A percentile compares a stretch with the other conserved stretches of the same genome.
These are phyloP conservation scores for Juglanconis juglandina DNA, from an alignment of 2,329 filamentous ascomycete species.

Conservation along the genomic window DNA sequence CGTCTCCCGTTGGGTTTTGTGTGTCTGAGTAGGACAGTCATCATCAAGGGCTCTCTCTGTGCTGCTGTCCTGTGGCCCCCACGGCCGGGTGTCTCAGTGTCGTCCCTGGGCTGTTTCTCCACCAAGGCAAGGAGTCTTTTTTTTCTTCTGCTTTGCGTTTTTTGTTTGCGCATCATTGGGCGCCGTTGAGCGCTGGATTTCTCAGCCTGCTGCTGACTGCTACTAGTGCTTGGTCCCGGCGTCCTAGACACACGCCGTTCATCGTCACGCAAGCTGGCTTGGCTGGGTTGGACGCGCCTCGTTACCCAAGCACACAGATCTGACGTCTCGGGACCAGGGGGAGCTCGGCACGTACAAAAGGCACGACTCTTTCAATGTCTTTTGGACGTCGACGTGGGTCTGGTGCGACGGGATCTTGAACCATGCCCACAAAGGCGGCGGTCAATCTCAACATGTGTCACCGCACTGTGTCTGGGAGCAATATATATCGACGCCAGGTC, in stretches of 20 bases:
- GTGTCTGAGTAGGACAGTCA: neutral
- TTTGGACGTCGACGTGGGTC: constrained; percentile 5
- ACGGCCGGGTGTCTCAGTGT: neutral
- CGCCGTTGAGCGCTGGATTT: neutral
- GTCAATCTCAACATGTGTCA: constrained; percentile 12
- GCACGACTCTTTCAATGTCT: neutral
- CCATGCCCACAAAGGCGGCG: constrained; percentile 8
- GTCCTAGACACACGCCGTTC: constrained; percentile 10
- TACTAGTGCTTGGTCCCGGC: neutral
- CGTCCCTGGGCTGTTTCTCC: neutral
- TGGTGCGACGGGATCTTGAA: constrained; percentile 17
- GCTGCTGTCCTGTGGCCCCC: neutral
- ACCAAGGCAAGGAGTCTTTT: neutral
- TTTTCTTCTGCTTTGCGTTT: neutral
- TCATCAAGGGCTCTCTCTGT: neutral
- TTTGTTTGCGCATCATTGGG: constrained; percentile 15
- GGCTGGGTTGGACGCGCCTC: neutral
- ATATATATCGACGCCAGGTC: neutral
- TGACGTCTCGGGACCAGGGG: neutral
- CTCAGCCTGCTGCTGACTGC: neutral
- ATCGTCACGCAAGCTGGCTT: neutral
- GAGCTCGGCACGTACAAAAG: constrained; percentile 7
- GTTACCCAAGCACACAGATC: neutral
- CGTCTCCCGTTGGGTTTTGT: neutral
- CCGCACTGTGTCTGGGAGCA: neutral